phyloP scores from a whole-genome alignment of 2,329 filamentous ascomycete genomes.

The Botrytis cinerea region DNA sequence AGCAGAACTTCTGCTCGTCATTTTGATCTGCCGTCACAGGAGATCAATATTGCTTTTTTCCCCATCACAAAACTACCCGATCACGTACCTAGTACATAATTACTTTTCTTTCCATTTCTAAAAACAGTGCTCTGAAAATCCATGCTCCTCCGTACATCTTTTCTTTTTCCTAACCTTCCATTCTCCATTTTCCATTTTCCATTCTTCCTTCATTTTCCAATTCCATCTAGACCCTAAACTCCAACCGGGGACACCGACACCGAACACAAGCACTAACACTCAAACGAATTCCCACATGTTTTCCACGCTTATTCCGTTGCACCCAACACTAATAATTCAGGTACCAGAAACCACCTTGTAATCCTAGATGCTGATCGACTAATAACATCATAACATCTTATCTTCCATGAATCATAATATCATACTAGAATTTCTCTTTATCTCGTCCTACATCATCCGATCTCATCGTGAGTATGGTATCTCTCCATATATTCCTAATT shows the following conservation, averaged over 20 bases:
- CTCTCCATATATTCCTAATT: background rate
- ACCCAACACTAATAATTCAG: constrained; percentile 1
- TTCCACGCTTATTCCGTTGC: background rate
- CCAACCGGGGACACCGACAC: background rate
- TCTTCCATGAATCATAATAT: background rate
- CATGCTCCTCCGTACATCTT: background rate
- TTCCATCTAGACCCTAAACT: background rate
- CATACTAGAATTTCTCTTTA: background rate
- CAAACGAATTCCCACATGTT: background rate
- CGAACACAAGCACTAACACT: background rate
- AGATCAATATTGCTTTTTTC: background rate
- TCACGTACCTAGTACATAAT: background rate
- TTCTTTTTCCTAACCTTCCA: background rate
- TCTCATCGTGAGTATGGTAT: background rate
- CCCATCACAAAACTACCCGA: background rate
- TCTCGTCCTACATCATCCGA: background rate
- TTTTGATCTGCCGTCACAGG: background rate
- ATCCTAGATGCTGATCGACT: background rate
- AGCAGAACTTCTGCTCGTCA: background rate
- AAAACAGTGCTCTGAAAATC: background rate
- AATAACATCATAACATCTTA: background rate
- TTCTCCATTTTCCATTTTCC: background rate
- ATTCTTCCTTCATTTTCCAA: background rate
- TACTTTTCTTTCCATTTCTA: background rate
- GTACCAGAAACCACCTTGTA: background rate